These are phyloP conservation scores for Trematosphaeria pertusa DNA, from an alignment of 2,329 filamentous ascomycete species.

Conservation along the genomic window DNA sequence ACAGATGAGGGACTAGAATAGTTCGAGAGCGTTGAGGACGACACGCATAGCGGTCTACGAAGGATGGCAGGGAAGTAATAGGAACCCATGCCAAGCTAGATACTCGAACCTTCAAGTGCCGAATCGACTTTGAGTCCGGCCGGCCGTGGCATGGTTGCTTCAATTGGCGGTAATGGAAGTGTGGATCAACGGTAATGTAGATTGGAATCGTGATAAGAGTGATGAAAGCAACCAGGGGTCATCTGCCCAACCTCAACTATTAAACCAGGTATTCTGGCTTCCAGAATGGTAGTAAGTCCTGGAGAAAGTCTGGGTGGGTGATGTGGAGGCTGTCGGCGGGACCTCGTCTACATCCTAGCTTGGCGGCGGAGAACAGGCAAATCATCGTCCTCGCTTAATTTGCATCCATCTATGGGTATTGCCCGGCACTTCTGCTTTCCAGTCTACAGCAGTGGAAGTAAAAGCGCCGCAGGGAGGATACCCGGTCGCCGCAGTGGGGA, in stretches of 20 bases:
- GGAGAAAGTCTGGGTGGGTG: no score
- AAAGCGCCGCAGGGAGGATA: background rate
- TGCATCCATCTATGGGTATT: slow-evolving; percentile 10
- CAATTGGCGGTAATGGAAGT: background rate
- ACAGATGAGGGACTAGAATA: background rate
- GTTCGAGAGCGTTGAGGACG: no score
- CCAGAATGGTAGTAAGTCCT: background rate
- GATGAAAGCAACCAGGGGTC: background rate
- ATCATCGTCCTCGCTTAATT: slow-evolving; percentile 7
- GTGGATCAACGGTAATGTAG: background rate
- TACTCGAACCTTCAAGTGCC: no score
- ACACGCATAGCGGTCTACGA: no score
- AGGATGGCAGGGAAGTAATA: no score
- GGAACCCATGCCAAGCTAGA: no score
- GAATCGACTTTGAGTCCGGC: background rate
- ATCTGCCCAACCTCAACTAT: background rate
- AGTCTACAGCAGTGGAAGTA: background rate
- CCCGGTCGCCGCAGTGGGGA: slow-evolving; percentile 4
- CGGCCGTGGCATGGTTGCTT: background rate
- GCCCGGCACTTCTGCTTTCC: slow-evolving; percentile 6
- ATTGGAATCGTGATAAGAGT: background rate
- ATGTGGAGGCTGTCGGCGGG: background rate
- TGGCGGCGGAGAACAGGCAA: background rate
- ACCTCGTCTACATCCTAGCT: slow-evolving; percentile 1
- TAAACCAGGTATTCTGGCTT: background rate